Evolutionary conservation across 305 asterid genomes (phyloP).

Genomic region (Petunia hybrid): DNA sequence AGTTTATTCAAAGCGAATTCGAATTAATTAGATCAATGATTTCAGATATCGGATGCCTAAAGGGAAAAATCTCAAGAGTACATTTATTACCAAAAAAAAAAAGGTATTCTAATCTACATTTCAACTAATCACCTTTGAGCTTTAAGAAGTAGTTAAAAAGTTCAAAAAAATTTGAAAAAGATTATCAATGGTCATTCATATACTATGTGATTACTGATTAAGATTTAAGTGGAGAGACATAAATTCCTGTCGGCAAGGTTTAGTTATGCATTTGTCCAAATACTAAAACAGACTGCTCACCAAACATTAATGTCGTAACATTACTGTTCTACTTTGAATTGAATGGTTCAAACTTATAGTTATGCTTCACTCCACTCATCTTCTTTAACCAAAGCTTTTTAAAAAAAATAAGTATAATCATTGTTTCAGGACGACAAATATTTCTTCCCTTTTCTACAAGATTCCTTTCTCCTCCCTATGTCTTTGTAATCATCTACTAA

Average conservation of each 20-base stretch:
- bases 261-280: slow-evolving; percentile 45
- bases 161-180: neutral
- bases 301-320: slow-evolving; percentile 48
- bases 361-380: slow-evolving; percentile 43
- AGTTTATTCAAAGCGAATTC: too few species aligned
- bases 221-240: slow-evolving; percentile 62
- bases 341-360: slow-evolving; percentile 34
- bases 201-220: slow-evolving; percentile 39
- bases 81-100: neutral
- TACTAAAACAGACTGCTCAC: slow-evolving; percentile 67
- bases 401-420: slow-evolving; percentile 47
- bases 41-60: too few species aligned
- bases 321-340: slow-evolving; percentile 33
- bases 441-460: slow-evolving; percentile 41
- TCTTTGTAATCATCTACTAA: slow-evolving; percentile 24
- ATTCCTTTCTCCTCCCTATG: slow-evolving; percentile 56
- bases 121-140: neutral
- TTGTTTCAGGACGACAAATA: slow-evolving; percentile 50
- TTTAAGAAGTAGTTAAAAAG: neutral
- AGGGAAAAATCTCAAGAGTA: too few species aligned
- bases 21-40: too few species aligned
- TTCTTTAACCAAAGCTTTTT: neutral
- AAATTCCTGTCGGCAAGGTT: slow-evolving; percentile 81
- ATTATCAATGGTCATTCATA: slow-evolving; percentile 40
- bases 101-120: neutral